A percentile compares a stretch with the other conserved stretches of the same genome.
Conservation (phyloP, 2,329 filamentous ascomycete genomes). For the Phialophora verrucosa region DNA sequence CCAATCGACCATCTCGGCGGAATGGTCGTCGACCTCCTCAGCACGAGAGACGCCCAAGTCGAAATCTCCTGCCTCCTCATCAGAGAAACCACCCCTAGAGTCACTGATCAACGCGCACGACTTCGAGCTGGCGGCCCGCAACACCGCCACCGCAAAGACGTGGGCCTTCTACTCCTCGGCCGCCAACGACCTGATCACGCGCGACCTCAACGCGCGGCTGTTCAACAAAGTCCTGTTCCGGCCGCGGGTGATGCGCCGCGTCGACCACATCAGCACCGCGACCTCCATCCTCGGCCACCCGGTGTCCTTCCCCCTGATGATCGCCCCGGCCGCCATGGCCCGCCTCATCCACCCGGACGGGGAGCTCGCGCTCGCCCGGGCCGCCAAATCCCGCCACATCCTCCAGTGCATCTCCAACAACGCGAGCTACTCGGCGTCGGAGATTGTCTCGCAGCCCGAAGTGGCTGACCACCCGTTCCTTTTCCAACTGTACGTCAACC, state of each 20-base stretch:
- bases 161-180: conserved; percentile 73
- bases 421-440: conserved; percentile 63
- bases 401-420: conserved; percentile 68
- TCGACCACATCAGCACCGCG: conserved; percentile 57
- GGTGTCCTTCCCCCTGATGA: conserved; percentile 65
- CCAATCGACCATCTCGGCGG: conserved; percentile 54
- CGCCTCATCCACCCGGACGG: conserved; percentile 67
- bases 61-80: conserved; percentile 35
- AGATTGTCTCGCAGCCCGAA: conserved; percentile 54
- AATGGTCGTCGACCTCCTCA: conserved; percentile 53
- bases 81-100: conserved; percentile 57
- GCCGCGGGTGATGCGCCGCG: conserved; percentile 63
- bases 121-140: conserved; percentile 63
- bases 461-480: conserved; percentile 54
- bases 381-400: conserved; percentile 58
- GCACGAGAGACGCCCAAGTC: conserved; percentile 43
- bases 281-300: conserved; percentile 62
- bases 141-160: conserved; percentile 65
- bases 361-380: conserved; percentile 64
- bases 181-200: conserved; percentile 66
- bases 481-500: conserved; percentile 63
- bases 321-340: conserved; percentile 69
- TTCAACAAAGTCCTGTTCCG: conserved; percentile 65
- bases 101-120: conserved; percentile 65
- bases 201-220: conserved; percentile 59